These are phyloP conservation scores for Zoysia pacifica DNA, from an alignment of 176 grass and related monocot species.

Conservation along the genomic window DNA sequence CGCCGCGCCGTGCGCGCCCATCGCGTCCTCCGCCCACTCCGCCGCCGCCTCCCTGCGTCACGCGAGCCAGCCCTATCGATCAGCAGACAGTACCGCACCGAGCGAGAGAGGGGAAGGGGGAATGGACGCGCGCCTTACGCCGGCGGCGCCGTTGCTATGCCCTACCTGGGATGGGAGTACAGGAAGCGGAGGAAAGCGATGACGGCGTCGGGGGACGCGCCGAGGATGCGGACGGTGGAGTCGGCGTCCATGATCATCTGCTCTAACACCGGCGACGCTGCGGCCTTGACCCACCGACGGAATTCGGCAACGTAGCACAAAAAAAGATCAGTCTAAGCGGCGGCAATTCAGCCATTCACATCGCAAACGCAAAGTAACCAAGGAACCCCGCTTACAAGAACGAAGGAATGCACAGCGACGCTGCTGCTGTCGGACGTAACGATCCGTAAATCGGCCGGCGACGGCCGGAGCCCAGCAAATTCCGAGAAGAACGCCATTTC, in stretches of 20 bases:
- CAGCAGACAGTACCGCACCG: neutral
- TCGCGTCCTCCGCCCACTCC: slow-evolving; percentile 42
- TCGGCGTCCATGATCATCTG: slow-evolving; percentile 46
- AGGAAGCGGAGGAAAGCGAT: slow-evolving; percentile 62
- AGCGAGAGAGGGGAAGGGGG: neutral
- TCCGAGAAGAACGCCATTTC: neutral
- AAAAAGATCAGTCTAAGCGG: neutral
- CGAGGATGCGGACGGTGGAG: slow-evolving; percentile 52
- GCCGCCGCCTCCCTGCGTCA: neutral
- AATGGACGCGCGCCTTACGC: neutral
- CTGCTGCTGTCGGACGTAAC: slow-evolving; percentile 61
- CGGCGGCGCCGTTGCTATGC: neutral
- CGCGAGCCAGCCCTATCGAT: neutral
- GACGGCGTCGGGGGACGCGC: slow-evolving; percentile 56
- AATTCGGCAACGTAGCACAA: neutral
- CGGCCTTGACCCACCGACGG: slow-evolving; percentile 38
- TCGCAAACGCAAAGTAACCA: neutral
- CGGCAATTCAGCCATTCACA: neutral
- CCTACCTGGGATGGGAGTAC: slow-evolving; percentile 34
- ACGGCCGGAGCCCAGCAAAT: slow-evolving; percentile 16
- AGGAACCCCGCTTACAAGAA: slow-evolving; percentile 57
- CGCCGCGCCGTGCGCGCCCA: slow-evolving; percentile 51
- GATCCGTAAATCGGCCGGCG: slow-evolving; percentile 54
- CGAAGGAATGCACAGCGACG: slow-evolving; percentile 54
- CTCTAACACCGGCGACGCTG: slow-evolving; percentile 78